phyloP scores from a whole-genome alignment of 768 basidiomycete species.

The Dictyophora rubrovolvata region DNA sequence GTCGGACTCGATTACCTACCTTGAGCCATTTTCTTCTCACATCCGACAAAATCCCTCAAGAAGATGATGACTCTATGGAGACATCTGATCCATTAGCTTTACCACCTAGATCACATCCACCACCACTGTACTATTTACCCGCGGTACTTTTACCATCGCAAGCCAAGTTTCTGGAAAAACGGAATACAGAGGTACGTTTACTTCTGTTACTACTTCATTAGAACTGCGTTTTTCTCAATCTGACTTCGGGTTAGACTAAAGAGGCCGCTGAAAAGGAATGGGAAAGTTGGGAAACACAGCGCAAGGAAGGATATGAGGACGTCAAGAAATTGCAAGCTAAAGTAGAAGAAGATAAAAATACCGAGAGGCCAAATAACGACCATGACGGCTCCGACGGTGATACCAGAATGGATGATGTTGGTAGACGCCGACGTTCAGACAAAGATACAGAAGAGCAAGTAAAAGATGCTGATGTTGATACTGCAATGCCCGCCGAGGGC shows the following conservation, averaged over 20 bases:
- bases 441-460: slow-evolving; percentile 9
- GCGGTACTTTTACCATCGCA: slow-evolving; percentile 57
- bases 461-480: slow-evolving; percentile 20
- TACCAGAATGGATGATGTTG: slow-evolving; percentile 1
- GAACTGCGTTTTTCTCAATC: not conserved
- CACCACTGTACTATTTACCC: slow-evolving; percentile 71
- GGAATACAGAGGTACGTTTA: slow-evolving; percentile 51
- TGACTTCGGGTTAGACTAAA: slow-evolving; percentile 32
- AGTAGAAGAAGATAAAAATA: slow-evolving; percentile 48
- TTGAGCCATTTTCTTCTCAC: slow-evolving; percentile 69
- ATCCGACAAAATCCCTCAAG: slow-evolving; percentile 49
- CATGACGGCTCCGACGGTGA: not conserved
- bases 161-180: slow-evolving; percentile 50
- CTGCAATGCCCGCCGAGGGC: slow-evolving; percentile 53
- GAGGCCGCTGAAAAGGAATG: slow-evolving; percentile 63
- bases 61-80: slow-evolving; percentile 15
- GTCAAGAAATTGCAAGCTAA: slow-evolving; percentile 50
- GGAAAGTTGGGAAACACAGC: slow-evolving; percentile 52
- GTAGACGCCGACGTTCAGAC: slow-evolving; percentile 2
- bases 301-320: slow-evolving; percentile 47
- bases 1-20: slow-evolving; percentile 58
- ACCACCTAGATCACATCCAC: slow-evolving; percentile 56
- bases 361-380: slow-evolving; percentile 12
- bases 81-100: slow-evolving; percentile 29
- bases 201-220: not conserved